These are phyloP conservation scores for Domatiomyces globalis DNA, from an alignment of 2,329 filamentous ascomycete species.

Conservation along the genomic window DNA sequence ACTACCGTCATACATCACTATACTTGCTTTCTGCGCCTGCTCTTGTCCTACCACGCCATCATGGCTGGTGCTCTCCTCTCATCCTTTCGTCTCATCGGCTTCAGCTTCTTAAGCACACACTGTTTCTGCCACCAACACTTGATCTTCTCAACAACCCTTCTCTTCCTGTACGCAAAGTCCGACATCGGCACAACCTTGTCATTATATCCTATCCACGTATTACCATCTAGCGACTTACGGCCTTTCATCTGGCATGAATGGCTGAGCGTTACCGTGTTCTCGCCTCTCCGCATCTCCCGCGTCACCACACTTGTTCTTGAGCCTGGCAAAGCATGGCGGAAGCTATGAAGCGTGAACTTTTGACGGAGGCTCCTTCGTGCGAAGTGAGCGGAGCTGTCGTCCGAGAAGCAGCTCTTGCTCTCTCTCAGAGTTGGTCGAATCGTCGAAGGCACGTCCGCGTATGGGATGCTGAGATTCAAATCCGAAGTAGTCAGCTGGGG, in stretches of 20 bases:
- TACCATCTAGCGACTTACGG: slow-evolving; percentile 4
- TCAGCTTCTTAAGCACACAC: slow-evolving; percentile 10
- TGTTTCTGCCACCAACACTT: slow-evolving; percentile 17
- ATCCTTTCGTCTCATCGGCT: slow-evolving; percentile 7
- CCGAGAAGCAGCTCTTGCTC: slow-evolving; percentile 25
- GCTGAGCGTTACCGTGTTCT: slow-evolving; percentile 1
- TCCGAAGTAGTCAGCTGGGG: slow-evolving; percentile 12
- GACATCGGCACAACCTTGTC: slow-evolving; percentile 10
- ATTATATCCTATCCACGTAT: not conserved
- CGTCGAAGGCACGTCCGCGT: slow-evolving; percentile 6
- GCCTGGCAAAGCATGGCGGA: slow-evolving; percentile 10
- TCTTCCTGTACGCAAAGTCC: slow-evolving; percentile 17
- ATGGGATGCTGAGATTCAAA: slow-evolving; percentile 17
- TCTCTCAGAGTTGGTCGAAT: slow-evolving; percentile 17
- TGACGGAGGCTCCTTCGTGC: slow-evolving; percentile 3
- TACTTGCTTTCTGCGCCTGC: not conserved
- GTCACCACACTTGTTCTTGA: slow-evolving; percentile 3
- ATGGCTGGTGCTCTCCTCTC: slow-evolving; percentile 1
- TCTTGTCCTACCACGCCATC: not conserved
- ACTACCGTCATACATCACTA: not conserved
- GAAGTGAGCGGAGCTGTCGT: slow-evolving; percentile 23
- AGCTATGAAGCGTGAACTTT: slow-evolving; percentile 11
- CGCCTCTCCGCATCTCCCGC: slow-evolving; percentile 3
- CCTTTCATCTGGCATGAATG: slow-evolving; percentile 7
- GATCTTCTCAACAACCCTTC: slow-evolving; percentile 14